Base-by-base conservation (phyloP, 768 basidiomycete species). In the Tephrocybe sp. region DNA sequence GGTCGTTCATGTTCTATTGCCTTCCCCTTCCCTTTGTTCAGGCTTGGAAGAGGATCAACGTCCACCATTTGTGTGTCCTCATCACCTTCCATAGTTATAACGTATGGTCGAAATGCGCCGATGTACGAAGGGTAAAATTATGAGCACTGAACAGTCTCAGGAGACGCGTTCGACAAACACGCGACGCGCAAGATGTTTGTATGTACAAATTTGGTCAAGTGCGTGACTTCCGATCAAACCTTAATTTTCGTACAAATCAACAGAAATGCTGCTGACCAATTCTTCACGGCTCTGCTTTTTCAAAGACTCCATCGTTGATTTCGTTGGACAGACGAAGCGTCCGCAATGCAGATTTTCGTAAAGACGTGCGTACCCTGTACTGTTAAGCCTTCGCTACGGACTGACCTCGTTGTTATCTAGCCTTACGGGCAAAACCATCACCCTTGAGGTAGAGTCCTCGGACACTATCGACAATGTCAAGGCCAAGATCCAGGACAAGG, bases 391-490 rank as follows among this genome's bases (percentile, higher is more conserved):
- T 14, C 0, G 13, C 11, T 23, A 36, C 23, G 19, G 12, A 9
- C 46, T 57, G 8, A 53, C 5, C 2, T 33, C 23, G n/a, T 16
- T 34, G 30, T 47, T 48, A 46, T 55, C 23, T 58, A 93, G 90
- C 87, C 90, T 96, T 64, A 96, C 94, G 84, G 94, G 93, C 70
- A 97, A 97, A 80, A 98, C 95, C 63, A 94, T 95, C 80, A 95
- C 92, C 67, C 88, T 97, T 72, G 93, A 95, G 82, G 92, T 96
- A 64, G 92, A 96, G 74, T 94, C 92, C 60, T 94, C 92, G 53
- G 92, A 95, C 76, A 95, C 92, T 59, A 93, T 95, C 75, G 92
- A 95, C 78, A 94, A 95, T 83, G 93, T 96, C 76, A 96, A 95
- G 79, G 82, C 91, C 68, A 95, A 94, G 73, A 94, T 97, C 65